Conservation (phyloP, 257 asterid species). For the Solanum dulcamara region DNA sequence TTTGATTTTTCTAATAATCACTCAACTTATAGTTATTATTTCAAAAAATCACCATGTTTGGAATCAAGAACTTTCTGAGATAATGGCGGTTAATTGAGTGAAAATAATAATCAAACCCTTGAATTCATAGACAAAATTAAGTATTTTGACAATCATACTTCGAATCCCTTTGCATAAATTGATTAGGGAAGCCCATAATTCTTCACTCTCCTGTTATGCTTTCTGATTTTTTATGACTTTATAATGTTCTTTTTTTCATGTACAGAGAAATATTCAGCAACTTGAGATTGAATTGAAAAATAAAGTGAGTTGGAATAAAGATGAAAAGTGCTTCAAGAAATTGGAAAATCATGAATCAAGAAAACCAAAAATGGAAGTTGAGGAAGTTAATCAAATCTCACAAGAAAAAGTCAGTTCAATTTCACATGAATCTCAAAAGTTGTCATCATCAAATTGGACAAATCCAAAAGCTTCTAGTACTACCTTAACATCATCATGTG, state of each 20-base stretch:
- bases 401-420: not conserved
- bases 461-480: not conserved
- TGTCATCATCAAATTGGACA: not conserved
- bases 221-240: not conserved
- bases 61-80: accelerated
- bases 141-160: not conserved
- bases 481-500: not conserved
- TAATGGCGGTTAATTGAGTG: not conserved
- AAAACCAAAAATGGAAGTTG: not conserved
- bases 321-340: not conserved
- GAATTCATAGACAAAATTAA: not conserved
- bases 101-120: not conserved
- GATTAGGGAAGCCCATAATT: too few species aligned
- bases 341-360: not conserved
- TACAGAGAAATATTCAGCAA: not conserved
- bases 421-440: not conserved
- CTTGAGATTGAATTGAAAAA: slow-evolving; percentile 3
- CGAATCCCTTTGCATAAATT: not conserved
- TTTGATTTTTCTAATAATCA: accelerated
- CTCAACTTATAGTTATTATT: not conserved
- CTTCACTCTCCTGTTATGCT: not conserved
- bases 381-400: not conserved
- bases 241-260: not conserved
- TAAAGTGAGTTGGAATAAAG: not conserved
- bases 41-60: not conserved